Evolutionary conservation across 371 early-diverging fungal species (phyloP).

Genomic region (Syncephalastrum sp.): DNA sequence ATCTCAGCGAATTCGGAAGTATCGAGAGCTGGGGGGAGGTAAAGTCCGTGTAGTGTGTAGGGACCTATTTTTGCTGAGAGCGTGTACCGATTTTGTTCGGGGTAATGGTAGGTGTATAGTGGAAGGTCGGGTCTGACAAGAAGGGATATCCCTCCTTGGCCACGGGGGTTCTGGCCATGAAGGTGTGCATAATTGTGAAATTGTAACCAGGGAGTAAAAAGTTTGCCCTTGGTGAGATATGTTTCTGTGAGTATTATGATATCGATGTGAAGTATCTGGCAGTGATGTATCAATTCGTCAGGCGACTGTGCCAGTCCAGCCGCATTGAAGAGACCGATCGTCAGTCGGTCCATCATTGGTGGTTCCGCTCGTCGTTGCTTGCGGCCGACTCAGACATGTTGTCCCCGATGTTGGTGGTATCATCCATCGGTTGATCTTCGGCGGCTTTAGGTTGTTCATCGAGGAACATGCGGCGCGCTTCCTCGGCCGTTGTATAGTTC

Average conservation of each 20-base stretch:
- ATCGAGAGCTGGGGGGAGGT: neutral
- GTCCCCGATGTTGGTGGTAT: too few species aligned
- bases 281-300: neutral
- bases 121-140: conserved; percentile 4
- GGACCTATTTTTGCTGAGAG: neutral
- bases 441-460: too few species aligned
- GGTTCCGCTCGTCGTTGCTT: too few species aligned
- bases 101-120: neutral
- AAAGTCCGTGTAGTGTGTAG: conserved; percentile 5
- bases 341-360: neutral
- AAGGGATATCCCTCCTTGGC: conserved; percentile 3
- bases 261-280: neutral
- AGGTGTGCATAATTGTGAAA: conserved; percentile 1
- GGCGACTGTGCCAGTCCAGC: neutral
- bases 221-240: neutral
- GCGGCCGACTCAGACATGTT: too few species aligned
- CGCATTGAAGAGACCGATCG: conserved; percentile 9
- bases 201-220: conserved; percentile 2
- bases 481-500: too few species aligned
- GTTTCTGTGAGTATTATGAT: conserved; percentile 3
- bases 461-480: too few species aligned
- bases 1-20: neutral
- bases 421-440: too few species aligned
- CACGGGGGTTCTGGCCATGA: neutral
- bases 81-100: neutral